Conservation (phyloP, 805 yeast genomes). For the Candida adriatica region DNA sequence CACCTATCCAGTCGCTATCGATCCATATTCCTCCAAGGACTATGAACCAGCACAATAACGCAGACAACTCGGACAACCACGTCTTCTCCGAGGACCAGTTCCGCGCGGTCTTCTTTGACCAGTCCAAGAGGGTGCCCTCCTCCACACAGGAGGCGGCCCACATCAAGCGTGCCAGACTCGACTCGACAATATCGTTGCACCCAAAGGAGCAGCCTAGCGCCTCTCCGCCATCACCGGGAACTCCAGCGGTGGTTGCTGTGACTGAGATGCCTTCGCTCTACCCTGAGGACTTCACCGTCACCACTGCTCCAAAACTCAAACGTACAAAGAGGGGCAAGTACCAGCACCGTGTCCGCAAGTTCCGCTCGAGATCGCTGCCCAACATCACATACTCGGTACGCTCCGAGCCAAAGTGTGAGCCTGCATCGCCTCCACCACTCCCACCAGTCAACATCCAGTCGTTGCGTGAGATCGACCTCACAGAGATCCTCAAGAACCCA, state of each 20-base stretch:
- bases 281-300: slow-evolving; percentile 4
- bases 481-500: slow-evolving; percentile 85
- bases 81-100: slow-evolving; percentile 27
- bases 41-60: background rate
- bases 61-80: slow-evolving; percentile 20
- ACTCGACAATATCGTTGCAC: slow-evolving; percentile 14
- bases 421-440: slow-evolving; percentile 35
- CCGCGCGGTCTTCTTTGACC: slow-evolving; percentile 21
- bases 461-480: slow-evolving; percentile 77
- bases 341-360: slow-evolving; percentile 17
- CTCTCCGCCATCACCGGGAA: slow-evolving; percentile 9
- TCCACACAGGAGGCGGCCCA: slow-evolving; percentile 12
- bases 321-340: background rate
- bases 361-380: slow-evolving; percentile 24
- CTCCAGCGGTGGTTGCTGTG: slow-evolving; percentile 10
- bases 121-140: slow-evolving; percentile 16
- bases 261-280: slow-evolving; percentile 8
- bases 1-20: no score
- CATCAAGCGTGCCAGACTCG: slow-evolving; percentile 28
- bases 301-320: slow-evolving; percentile 1
- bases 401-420: slow-evolving; percentile 12
- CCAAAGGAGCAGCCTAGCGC: slow-evolving; percentile 5
- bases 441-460: slow-evolving; percentile 84
- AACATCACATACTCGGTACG: slow-evolving; percentile 16
- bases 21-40: no score